Evolutionary conservation across 345 rosid species (phyloP), one percentile per base, ranked within the genome.

Genomic region (Psidium guajava): DNA sequence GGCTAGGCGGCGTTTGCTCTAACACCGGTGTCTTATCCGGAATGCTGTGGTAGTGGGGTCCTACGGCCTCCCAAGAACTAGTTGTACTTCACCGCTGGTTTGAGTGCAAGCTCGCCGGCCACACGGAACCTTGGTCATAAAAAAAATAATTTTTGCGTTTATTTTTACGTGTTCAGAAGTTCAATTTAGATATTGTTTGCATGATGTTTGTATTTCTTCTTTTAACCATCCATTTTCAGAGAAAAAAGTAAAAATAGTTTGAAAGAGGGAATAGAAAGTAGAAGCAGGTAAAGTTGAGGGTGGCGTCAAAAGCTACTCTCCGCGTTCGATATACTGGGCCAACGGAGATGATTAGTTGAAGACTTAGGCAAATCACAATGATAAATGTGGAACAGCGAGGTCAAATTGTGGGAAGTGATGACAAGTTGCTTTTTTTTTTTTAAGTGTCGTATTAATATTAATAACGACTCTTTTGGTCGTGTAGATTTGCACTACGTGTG

Each of bases 401-500:
- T 61, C 27, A 24, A 24, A 69, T 32, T 18, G 77, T 69, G 77
- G 77, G 77, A 36, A 69, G 47, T 69, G 77, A 69, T 21, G 47
- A 36, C 77, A 69, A 69, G 77, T 36, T 36, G 47, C 22, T 28
- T 64, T 64, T 59, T 7, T 15, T 21, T 32, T 28, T 64, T 27
- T 7, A 7, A 54, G 28, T 84, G 51, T 21, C 77, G 8, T 22
- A 32, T 69, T 69, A 69, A 16, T 74, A 90, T 90, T 91, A 91
- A 86, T 18, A 10, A 5, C 77, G 77, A 69, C 77, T 69, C 47
- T 69, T 69, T 69, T 69, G 77, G 77, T 69, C 5, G 77, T 69
- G 89, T 69, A 83, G 91, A 88, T 85, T 88, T 86, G 91, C 86
- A 88, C 89, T 90, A 91, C 91, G 93, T 90, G 93, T 87, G 91